Evolutionary conservation across 805 yeast genomes (phyloP).

Genomic region (Starmerella sirachaensis): DNA sequence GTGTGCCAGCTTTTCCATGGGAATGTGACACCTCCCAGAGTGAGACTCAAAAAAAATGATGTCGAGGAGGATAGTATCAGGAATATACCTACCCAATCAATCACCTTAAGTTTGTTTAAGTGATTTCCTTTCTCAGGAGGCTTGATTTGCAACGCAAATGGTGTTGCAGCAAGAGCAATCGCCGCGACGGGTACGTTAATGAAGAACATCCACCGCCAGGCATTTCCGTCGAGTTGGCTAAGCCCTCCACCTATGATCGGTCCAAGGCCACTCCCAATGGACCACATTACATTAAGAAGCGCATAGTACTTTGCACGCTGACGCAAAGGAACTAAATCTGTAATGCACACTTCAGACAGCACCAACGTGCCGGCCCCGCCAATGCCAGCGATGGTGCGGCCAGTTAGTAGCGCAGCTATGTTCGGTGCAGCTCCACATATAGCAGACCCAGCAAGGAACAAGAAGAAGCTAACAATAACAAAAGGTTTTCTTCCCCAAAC

Average conservation of each 20-base stretch:
- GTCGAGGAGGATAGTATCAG: constrained; percentile 36
- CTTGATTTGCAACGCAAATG: constrained; percentile 30
- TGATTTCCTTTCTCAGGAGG: constrained; percentile 30
- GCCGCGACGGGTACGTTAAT: constrained; percentile 61
- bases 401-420: constrained; percentile 53
- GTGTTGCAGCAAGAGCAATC: constrained; percentile 31
- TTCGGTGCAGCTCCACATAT: constrained; percentile 41
- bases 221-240: constrained; percentile 36
- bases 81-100: constrained; percentile 41
- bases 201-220: constrained; percentile 69
- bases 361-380: constrained; percentile 61
- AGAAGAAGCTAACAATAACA: constrained; percentile 35
- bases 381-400: constrained; percentile 54
- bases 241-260: constrained; percentile 62
- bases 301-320: constrained; percentile 25
- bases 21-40: constrained; percentile 42
- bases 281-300: constrained; percentile 24
- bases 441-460: constrained; percentile 53
- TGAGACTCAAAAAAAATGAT: constrained; percentile 36
- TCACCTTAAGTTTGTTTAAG: constrained; percentile 30
- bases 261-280: constrained; percentile 32
- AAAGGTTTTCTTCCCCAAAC: constrained; percentile 35
- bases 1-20: constrained; percentile 45
- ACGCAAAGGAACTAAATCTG: constrained; percentile 41
- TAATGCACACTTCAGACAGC: constrained; percentile 41